Base-by-base conservation (phyloP, 2,329 filamentous ascomycete species). In the Venturia effusa region DNA sequence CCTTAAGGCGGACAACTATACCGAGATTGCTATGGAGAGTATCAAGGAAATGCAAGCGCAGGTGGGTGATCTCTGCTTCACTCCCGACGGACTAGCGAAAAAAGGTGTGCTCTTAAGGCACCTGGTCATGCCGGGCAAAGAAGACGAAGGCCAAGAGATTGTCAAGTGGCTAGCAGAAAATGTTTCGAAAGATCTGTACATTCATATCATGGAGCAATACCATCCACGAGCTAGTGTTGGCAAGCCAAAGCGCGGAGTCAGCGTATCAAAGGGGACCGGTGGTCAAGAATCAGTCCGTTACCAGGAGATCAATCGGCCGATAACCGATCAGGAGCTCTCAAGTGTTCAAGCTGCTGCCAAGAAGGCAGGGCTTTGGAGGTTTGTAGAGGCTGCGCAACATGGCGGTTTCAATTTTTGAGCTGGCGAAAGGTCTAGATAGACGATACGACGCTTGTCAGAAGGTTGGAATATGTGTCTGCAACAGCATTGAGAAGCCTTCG, bases 201-300 rank as follows among this genome's bases (percentile, higher is more conserved):
- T 94, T 66, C 88, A 95, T 71, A 87, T 95, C 68, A 94, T 94
- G 90, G 90, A 95, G 74, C 90, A 95, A 75, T 94, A 94, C 71
- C 86, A 85, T 67, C 90, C 90, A 0, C 84, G 88, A 67, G 90
- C 89, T 0, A 86, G 95, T 73, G 90, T 95, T 0, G 90, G 90
- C 3, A 93, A 91, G 76, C 77, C 79, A 63, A 84, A 68, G 24
- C 69, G 72, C 24, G 65, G 45, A 13, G 10, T 51, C n/a, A 67
- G 19, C 37, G 22, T 55, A 57, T 71, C 64, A 69, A 75, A 64
- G 64, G 74, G 66, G 67, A 71, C n/a, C 68, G 71, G 64, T 63
- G 69, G 22, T 61, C 68, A 24, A 67, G 75, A 78, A 3, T 76
- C 83, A 65, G 79, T 88, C 4, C 79, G 88, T 39, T 94, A 93